phyloP scores from a whole-genome alignment of 352 stramenopile species.

The Pilasporangium apinafurcum region DNA sequence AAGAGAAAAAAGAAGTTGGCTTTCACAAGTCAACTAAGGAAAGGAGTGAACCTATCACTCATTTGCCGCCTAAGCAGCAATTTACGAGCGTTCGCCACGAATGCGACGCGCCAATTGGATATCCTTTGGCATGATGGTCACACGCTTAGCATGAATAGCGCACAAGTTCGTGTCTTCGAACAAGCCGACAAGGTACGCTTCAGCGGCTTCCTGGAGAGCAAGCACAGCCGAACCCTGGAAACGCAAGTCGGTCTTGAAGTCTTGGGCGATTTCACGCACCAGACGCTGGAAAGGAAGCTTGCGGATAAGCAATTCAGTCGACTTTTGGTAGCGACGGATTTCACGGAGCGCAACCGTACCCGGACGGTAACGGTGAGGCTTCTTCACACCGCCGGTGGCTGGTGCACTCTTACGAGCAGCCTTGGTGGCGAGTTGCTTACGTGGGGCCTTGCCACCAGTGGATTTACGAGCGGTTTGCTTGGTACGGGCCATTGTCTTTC shows the following conservation, averaged over 20 bases:
- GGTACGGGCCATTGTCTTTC: constrained; percentile 87
- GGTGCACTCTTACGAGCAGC: constrained; percentile 90
- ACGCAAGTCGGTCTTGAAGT: constrained; percentile 87
- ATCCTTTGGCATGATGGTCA: constrained; percentile 95
- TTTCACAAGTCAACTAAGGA: not conserved
- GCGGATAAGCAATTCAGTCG: constrained; percentile 94
- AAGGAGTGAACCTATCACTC: constrained; percentile 2
- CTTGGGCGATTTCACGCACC: constrained; percentile 88
- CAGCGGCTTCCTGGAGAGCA: constrained; percentile 84
- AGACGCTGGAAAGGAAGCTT: constrained; percentile 96
- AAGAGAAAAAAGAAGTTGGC: constrained; percentile 17
- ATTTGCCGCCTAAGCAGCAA: constrained; percentile 9
- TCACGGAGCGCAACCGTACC: constrained; percentile 92
- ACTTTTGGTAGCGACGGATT: constrained; percentile 96
- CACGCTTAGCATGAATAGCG: constrained; percentile 90
- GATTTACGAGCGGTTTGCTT: constrained; percentile 97
- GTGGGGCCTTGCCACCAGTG: constrained; percentile 90
- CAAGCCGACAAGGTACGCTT: constrained; percentile 75
- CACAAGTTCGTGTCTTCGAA: constrained; percentile 93
- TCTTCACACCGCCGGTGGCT: constrained; percentile 91
- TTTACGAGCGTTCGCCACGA: constrained; percentile 82
- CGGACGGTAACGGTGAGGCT: constrained; percentile 81
- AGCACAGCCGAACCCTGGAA: constrained; percentile 86
- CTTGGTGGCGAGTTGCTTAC: constrained; percentile 93
- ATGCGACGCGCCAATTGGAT: constrained; percentile 92